Percentiles rank a stretch among this genome's conserved stretches.
Conservation (phyloP, 192 early-diverging fungal species). For the Entomortierella parvispora region DNA sequence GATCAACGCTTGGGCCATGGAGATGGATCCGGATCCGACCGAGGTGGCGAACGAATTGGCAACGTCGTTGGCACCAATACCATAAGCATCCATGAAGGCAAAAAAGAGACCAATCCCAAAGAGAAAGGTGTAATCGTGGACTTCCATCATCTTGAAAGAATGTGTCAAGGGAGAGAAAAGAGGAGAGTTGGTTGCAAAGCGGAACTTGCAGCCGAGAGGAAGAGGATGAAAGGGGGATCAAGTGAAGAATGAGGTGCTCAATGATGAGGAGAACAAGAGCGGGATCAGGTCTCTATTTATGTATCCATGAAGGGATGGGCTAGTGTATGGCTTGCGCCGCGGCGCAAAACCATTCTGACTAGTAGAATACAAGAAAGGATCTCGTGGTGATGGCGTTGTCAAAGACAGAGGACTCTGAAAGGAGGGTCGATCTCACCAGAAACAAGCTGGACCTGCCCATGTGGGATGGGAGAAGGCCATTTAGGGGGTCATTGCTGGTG, state of each 20-base stretch:
- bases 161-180: background rate
- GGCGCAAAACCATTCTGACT: no score
- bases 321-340: no score
- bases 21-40: constrained; percentile 81
- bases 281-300: no score
- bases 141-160: constrained; percentile 14
- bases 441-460: no score
- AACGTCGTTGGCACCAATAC: constrained; percentile 88
- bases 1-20: constrained; percentile 74
- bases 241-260: background rate
- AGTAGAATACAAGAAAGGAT: no score
- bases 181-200: background rate
- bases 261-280: background rate
- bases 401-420: no score
- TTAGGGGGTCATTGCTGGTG: no score
- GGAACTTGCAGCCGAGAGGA: background rate
- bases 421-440: no score
- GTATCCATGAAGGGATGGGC: no score
- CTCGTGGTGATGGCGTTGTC: no score
- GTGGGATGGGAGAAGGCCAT: no score
- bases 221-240: background rate
- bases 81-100: constrained; percentile 78
- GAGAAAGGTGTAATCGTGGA: constrained; percentile 68
- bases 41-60: constrained; percentile 90
- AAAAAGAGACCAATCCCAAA: constrained; percentile 71